Conservation (phyloP, 257 asterid species). For the Lithospermum erythrorhizon region DNA sequence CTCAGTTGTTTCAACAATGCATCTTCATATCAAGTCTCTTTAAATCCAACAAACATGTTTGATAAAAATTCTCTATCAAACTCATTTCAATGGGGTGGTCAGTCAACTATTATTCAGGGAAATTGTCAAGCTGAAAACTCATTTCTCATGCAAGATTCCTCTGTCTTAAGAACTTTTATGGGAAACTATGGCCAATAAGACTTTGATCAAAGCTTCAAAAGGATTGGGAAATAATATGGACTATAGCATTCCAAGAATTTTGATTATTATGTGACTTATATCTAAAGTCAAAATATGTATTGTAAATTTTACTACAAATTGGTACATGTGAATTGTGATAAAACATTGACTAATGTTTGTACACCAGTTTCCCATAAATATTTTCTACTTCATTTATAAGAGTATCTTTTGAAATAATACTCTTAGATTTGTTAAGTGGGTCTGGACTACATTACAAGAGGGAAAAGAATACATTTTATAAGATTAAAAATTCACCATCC, state of each 20-base stretch:
- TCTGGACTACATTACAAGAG: no score
- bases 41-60: slow-evolving; percentile 25
- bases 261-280: background rate
- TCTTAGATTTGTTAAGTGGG: no score
- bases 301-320: background rate
- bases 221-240: slow-evolving; percentile 29
- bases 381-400: no score
- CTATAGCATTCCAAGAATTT: slow-evolving; percentile 35
- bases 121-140: slow-evolving; percentile 21
- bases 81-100: slow-evolving; percentile 30
- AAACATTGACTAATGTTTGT: background rate
- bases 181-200: slow-evolving; percentile 26
- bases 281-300: no score
- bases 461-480: no score
- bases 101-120: slow-evolving; percentile 21
- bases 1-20: slow-evolving; percentile 17
- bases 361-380: no score
- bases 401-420: no score
- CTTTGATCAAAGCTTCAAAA: slow-evolving; percentile 24
- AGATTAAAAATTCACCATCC: no score
- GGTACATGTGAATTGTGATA: no score
- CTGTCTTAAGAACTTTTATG: slow-evolving; percentile 14
- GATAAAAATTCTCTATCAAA: slow-evolving; percentile 9
- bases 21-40: slow-evolving; percentile 11
- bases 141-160: slow-evolving; percentile 21